phyloP scores from a whole-genome alignment of 2,329 filamentous ascomycete species.

The Trichoderma simmonsii region DNA sequence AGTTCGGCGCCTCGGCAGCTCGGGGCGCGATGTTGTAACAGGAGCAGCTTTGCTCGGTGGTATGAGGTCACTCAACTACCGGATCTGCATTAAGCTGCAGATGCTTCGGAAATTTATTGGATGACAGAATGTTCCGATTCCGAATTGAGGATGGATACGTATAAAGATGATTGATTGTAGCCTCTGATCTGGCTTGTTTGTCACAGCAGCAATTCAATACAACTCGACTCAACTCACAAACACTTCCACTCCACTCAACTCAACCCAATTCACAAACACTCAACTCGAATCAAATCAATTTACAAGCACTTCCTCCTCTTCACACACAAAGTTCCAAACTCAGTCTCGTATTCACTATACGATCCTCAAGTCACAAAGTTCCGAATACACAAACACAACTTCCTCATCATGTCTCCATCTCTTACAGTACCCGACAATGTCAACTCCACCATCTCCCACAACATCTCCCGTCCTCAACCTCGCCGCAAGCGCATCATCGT shows the following conservation, averaged over 20 bases:
- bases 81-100: background rate
- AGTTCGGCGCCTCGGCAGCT: background rate
- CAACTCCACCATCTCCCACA: background rate
- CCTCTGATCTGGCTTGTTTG: background rate
- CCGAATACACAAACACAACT: background rate
- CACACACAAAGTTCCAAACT: background rate
- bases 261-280: background rate
- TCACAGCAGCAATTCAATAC: background rate
- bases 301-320: background rate
- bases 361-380: too few species aligned
- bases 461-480: background rate
- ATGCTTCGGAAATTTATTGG: background rate
- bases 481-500: conserved; percentile 20
- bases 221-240: background rate
- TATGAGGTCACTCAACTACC: background rate
- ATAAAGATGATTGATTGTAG: background rate
- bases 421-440: background rate
- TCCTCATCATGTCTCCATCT: background rate
- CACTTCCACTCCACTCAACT: background rate
- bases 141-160: background rate
- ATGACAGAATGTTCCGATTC: background rate
- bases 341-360: background rate
- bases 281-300: background rate
- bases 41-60: too few species aligned
- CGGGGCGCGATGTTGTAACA: background rate